These are phyloP conservation scores for Fusarium sp. DNA, from an alignment of 2,329 filamentous ascomycete species.

Conservation along the genomic window DNA sequence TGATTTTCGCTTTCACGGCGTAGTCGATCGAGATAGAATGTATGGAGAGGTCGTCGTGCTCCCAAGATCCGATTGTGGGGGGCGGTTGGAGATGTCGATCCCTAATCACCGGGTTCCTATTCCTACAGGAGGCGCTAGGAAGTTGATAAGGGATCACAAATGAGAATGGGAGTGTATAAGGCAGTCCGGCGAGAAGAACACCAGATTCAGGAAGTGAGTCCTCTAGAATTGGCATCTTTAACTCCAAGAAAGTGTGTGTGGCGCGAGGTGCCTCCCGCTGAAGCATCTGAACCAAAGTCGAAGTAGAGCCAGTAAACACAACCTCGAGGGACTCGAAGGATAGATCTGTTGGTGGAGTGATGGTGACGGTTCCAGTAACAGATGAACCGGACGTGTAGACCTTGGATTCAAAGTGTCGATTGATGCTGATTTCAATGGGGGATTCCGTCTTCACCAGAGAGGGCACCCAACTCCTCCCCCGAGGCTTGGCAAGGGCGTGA, in stretches of 20 bases:
- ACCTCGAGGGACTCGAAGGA: conserved; percentile 26
- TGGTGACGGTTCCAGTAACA: conserved; percentile 19
- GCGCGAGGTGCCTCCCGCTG: conserved; percentile 25
- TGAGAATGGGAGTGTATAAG: conserved; percentile 27
- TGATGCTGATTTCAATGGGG: conserved; percentile 28
- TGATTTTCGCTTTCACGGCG: conserved; percentile 10
- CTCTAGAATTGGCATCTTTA: conserved; percentile 29
- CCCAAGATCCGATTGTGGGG: conserved; percentile 35
- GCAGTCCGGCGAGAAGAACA: conserved; percentile 12
- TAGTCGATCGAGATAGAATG: conserved; percentile 27
- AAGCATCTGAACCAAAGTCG: conserved; percentile 19
- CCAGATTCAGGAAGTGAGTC: conserved; percentile 5
- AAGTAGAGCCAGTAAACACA: conserved; percentile 14
- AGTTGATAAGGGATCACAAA: conserved; percentile 37
- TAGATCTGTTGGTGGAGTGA: conserved; percentile 17
- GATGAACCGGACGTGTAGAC: conserved; percentile 33
- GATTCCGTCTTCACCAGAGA: conserved; percentile 12
- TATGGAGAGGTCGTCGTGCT: conserved; percentile 33
- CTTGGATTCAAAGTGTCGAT: conserved; percentile 35
- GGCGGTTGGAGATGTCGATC: conserved; percentile 33
- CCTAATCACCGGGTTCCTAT: conserved; percentile 7
- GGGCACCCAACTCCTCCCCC: conserved; percentile 26
- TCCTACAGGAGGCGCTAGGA: conserved; percentile 26
- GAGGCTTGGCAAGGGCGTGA: conserved; percentile 9
- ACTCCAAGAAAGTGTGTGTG: conserved; percentile 27